These are phyloP conservation scores for Persicaria maculosa DNA, from an alignment of 148 eudicot genomes.

Conservation along the genomic window DNA sequence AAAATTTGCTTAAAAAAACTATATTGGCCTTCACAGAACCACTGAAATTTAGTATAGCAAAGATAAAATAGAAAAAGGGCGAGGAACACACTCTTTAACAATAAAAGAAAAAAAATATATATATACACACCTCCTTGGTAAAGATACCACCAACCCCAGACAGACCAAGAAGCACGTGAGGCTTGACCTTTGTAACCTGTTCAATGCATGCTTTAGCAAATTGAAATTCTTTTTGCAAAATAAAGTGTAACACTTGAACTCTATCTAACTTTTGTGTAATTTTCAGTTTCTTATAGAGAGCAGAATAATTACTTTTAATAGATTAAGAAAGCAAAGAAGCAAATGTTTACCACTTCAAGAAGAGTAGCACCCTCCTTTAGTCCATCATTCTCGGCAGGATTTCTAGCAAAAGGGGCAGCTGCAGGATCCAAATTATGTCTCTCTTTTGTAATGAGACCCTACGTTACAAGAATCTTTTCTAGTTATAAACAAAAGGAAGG, in stretches of 20 bases:
- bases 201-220: constrained; percentile 15
- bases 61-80: neutral
- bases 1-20: too few relatives aligned
- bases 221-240: constrained; percentile 7
- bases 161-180: constrained; percentile 94
- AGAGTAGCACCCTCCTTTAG: constrained; percentile 82
- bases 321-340: neutral
- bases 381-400: constrained; percentile 42
- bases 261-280: neutral
- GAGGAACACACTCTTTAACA: neutral
- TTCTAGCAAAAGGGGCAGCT: constrained; percentile 78
- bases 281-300: neutral
- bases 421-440: constrained; percentile 74
- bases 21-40: neutral
- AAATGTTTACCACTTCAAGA: constrained; percentile 70
- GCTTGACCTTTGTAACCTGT: constrained; percentile 92
- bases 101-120: neutral
- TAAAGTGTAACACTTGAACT: neutral
- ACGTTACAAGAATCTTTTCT: constrained; percentile 15
- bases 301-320: neutral
- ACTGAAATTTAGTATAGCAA: neutral
- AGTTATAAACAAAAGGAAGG: neutral
- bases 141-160: constrained; percentile 98
- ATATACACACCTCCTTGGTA: constrained; percentile 56
- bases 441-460: constrained; percentile 85